Evolutionary conservation across 164 flowering plant species (phyloP), one percentile per base, ranked within the genome.

Genomic region (Chloranthus sessilifolius): DNA sequence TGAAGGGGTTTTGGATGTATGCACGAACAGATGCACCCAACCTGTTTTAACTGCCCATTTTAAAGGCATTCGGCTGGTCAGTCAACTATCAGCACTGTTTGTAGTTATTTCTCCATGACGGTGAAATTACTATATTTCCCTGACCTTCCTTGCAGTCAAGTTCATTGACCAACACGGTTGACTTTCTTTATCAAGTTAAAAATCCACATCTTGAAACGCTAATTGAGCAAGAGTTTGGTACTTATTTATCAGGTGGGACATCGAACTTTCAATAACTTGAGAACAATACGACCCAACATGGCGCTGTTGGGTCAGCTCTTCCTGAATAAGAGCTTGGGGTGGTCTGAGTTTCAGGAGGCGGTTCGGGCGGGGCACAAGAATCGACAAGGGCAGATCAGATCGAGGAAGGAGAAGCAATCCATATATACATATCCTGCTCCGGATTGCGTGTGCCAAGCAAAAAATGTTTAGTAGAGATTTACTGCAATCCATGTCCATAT

Each of bases 241-340:
- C 17, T 16, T 42, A 21, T 16, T 42, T 21, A 46, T 57, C 79
- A 91, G 98, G 79, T 88, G 37, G 97, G 95, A 4, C 95, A 92
- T 56, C 76, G 97, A 46, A 86, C 95, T 3, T 89, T 65, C 35
- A 71, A 69, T 67, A 92, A 83, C 66, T 43, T 69, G 77, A 92
- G 86, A 82, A 89, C 91, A 0, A 77, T 92, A 50, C 75, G 86
- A 54, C 99, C 99, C n/a, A 84, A 81, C 73, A 88, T 92, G 99
- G 83, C 77, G 17, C 56, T 86, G 55, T 43, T 88, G 65, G 99
- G 95, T 2, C 91, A 74, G 57, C 84, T 92, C 31, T 92, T 88
- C 74, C 62, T 86, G 56, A 86, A 92, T 59, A 92, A 82, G 64
- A 88, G 69, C 79, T 67, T 88, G 56, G 74, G 55, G 25, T 92